These are phyloP conservation scores for Scheffersomyces coipomensis DNA, from an alignment of 805 yeast genomes.

Conservation along the genomic window DNA sequence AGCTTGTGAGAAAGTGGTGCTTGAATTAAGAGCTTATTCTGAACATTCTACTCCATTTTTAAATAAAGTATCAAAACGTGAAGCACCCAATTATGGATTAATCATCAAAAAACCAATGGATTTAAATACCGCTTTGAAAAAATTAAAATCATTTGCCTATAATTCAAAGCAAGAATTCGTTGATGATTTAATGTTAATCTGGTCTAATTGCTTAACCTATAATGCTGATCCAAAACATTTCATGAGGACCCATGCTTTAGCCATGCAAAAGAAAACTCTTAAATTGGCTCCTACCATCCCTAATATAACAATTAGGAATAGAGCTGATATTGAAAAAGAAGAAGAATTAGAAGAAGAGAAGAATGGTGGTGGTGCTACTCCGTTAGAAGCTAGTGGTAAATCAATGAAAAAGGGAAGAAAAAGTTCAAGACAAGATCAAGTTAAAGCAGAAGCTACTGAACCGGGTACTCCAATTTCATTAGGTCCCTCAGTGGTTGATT, in stretches of 20 bases:
- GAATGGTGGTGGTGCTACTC: constrained; percentile 23
- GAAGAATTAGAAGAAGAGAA: constrained; percentile 35
- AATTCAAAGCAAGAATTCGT: constrained; percentile 84
- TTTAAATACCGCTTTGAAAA: constrained; percentile 88
- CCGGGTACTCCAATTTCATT: constrained; percentile 6
- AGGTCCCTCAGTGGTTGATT: constrained; percentile 11
- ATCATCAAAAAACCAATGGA: constrained; percentile 96
- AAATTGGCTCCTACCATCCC: constrained; percentile 83
- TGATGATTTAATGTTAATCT: constrained; percentile 91
- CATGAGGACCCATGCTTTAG: constrained; percentile 85
- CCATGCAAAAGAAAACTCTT: constrained; percentile 89
- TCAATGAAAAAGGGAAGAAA: constrained; percentile 41
- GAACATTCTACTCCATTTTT: constrained; percentile 96
- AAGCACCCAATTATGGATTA: constrained; percentile 94
- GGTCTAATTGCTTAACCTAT: constrained; percentile 91
- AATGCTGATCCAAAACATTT: constrained; percentile 95
- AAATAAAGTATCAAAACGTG: constrained; percentile 94
- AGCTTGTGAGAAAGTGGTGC: constrained; percentile 93
- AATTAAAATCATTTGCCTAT: constrained; percentile 79
- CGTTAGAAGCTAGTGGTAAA: constrained; percentile 30
- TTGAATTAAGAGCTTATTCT: constrained; percentile 86
- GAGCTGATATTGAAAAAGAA: constrained; percentile 71
- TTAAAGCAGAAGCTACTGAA: constrained; percentile 23
- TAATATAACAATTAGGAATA: constrained; percentile 72
- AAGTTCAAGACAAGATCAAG: constrained; percentile 32